Evolutionary conservation across 1,284 basidiomycete species (phyloP).

Genomic region (Cryptococcus hybrid): DNA sequence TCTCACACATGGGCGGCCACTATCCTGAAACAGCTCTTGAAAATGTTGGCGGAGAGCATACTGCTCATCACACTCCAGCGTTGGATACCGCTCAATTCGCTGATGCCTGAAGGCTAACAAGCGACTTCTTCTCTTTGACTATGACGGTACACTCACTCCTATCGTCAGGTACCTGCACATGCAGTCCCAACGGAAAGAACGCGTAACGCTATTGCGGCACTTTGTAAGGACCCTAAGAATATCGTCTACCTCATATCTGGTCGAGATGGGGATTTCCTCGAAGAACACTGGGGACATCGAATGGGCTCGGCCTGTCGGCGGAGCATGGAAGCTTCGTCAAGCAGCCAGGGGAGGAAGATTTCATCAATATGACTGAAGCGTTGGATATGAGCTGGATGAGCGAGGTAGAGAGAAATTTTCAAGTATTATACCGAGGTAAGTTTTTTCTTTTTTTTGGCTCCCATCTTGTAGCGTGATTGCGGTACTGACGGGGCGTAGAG

Average conservation of each 20-base stretch:
- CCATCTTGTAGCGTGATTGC: neutral
- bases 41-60: slow-evolving; percentile 75
- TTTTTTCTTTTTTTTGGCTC: slow-evolving; percentile 10
- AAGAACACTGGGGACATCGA: slow-evolving; percentile 86
- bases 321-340: slow-evolving; percentile 95
- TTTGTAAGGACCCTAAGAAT: slow-evolving; percentile 79
- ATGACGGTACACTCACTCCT: slow-evolving; percentile 94
- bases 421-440: slow-evolving; percentile 87
- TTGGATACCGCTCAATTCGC: slow-evolving; percentile 67
- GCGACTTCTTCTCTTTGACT: slow-evolving; percentile 91
- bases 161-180: slow-evolving; percentile 90
- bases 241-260: slow-evolving; percentile 97
- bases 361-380: slow-evolving; percentile 84
- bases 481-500: slow-evolving; percentile 51
- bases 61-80: slow-evolving; percentile 82
- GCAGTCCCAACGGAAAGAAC: slow-evolving; percentile 78
- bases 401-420: slow-evolving; percentile 93
- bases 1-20: slow-evolving; percentile 94
- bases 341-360: slow-evolving; percentile 69
- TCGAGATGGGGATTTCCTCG: slow-evolving; percentile 89
- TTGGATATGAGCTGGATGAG: slow-evolving; percentile 98
- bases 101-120: slow-evolving; percentile 69
- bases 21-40: slow-evolving; percentile 83
- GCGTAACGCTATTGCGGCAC: slow-evolving; percentile 67
- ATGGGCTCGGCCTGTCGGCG: slow-evolving; percentile 83